These are phyloP conservation scores for Syncephalastrum contaminatum DNA, from an alignment of 371 early-diverging fungal genomes.

Conservation along the genomic window DNA sequence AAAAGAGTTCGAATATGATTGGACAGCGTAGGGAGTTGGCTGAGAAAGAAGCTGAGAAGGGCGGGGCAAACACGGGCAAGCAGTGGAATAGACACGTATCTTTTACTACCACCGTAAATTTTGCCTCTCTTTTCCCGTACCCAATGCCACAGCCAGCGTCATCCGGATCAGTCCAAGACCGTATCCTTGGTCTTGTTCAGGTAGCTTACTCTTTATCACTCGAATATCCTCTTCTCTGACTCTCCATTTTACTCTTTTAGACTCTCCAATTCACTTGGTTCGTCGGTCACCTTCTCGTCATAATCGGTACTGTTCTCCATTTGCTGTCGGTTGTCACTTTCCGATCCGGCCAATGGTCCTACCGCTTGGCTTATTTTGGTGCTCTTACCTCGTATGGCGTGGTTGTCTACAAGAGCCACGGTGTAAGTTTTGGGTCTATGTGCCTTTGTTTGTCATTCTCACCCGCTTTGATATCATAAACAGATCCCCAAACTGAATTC, in stretches of 20 bases:
- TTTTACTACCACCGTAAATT: conserved; percentile 8
- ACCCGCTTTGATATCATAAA: neutral
- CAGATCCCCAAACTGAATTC: conserved; percentile 64
- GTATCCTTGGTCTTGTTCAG: conserved; percentile 22
- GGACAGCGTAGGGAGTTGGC: too few relatives aligned
- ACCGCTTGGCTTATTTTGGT: conserved; percentile 68
- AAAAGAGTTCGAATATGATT: too few relatives aligned
- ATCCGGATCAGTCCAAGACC: conserved; percentile 20
- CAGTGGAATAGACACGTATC: neutral
- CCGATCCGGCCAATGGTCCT: conserved; percentile 34
- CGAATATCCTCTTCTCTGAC: neutral
- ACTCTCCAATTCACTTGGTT: conserved; percentile 67
- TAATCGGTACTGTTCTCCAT: conserved; percentile 36
- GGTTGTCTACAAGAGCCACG: conserved; percentile 85
- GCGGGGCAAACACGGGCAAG: conserved; percentile 7
- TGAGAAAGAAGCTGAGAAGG: too few relatives aligned
- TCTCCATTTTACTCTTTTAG: conserved; percentile 19
- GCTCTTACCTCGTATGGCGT: conserved; percentile 81
- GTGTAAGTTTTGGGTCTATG: conserved; percentile 48
- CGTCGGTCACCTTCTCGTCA: conserved; percentile 39
- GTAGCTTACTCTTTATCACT: neutral
- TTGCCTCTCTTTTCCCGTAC: conserved; percentile 7
- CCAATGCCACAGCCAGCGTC: conserved; percentile 27
- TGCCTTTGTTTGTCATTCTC: neutral
- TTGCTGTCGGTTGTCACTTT: conserved; percentile 31